phyloP scores from a whole-genome alignment of 768 basidiomycete genomes.

The Mrakia frigida region DNA sequence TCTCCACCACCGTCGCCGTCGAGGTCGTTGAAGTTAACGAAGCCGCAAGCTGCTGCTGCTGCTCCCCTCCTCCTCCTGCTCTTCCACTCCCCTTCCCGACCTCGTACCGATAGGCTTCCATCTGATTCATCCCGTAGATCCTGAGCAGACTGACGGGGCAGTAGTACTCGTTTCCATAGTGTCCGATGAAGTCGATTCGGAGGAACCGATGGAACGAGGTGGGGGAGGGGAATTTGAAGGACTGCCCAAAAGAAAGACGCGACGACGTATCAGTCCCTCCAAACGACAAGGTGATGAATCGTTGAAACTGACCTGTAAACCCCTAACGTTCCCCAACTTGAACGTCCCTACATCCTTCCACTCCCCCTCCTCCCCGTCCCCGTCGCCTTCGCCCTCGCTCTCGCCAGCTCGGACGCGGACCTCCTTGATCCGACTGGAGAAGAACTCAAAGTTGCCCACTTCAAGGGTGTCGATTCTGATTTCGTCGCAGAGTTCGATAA shows the following conservation, averaged over 20 bases:
- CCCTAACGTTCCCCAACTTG: constrained; percentile 78
- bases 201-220: constrained; percentile 80
- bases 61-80: neutral
- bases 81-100: neutral
- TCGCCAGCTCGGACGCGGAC: constrained; percentile 71
- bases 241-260: constrained; percentile 29
- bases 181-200: constrained; percentile 85
- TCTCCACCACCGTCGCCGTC: neutral
- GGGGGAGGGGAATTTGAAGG: constrained; percentile 41
- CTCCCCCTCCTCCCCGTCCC: constrained; percentile 43
- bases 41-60: neutral
- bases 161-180: constrained; percentile 92
- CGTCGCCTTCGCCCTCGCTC: constrained; percentile 41
- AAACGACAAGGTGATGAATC: constrained; percentile 55
- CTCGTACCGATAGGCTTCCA: constrained; percentile 64
- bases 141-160: constrained; percentile 89
- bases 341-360: constrained; percentile 74
- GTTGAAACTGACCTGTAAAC: constrained; percentile 81
- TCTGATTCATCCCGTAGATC: constrained; percentile 91
- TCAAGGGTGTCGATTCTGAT: constrained; percentile 94
- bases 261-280: neutral
- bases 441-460: constrained; percentile 95
- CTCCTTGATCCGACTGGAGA: constrained; percentile 91
- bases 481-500: constrained; percentile 96
- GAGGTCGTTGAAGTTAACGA: neutral